phyloP scores from a whole-genome alignment of 176 grass and related monocot genomes.

The Lolium multiflorum region DNA sequence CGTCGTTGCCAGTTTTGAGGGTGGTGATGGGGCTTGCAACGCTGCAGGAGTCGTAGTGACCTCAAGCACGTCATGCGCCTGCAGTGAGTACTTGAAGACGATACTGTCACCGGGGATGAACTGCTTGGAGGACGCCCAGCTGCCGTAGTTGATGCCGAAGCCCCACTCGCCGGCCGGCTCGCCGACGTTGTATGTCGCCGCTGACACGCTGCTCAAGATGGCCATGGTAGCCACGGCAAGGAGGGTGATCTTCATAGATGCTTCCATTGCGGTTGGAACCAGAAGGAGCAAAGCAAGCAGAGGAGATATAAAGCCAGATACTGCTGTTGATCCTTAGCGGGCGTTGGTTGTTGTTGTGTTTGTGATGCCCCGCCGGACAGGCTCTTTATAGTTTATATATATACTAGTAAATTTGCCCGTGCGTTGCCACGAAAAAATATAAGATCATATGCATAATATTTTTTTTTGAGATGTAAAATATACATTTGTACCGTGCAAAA shows the following conservation, averaged over 20 bases:
- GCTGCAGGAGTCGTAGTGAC: no score
- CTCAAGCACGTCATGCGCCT: no score
- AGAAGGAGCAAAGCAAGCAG: constrained; percentile 36
- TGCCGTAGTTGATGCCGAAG: constrained; percentile 39
- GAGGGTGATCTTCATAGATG: neutral
- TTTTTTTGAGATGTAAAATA: no score
- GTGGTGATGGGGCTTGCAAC: constrained; percentile 22
- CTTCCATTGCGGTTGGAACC: neutral
- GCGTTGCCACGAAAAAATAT: no score
- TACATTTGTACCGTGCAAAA: no score
- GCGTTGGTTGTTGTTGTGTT: neutral
- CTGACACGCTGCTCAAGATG: constrained; percentile 41
- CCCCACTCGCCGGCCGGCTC: constrained; percentile 52
- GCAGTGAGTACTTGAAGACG: no score
- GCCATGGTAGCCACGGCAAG: constrained; percentile 17
- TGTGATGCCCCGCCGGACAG: neutral
- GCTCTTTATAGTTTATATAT: no score
- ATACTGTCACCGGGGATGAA: constrained; percentile 59
- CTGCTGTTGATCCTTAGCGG: neutral
- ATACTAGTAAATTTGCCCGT: no score
- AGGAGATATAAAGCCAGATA: constrained; percentile 3
- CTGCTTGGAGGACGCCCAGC: constrained; percentile 51
- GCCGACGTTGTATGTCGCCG: constrained; percentile 51
- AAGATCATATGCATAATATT: no score
- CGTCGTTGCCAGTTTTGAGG: constrained; percentile 42